Base-by-base conservation (phyloP, 306 rosid genomes). In the Cicer arietinum region DNA sequence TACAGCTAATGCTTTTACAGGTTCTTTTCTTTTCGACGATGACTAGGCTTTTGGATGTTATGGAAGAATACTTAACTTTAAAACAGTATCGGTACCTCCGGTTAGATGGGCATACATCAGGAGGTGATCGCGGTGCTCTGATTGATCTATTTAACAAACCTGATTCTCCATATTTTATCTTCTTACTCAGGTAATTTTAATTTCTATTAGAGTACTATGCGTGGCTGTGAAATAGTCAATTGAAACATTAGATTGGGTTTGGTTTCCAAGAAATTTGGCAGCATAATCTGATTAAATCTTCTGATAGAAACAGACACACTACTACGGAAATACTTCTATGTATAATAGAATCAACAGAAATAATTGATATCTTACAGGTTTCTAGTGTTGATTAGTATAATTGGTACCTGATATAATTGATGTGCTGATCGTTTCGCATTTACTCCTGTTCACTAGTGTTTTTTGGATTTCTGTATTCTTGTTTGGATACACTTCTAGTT, bases 1-100 rank as follows among this genome's bases (percentile, higher is more conserved):
- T 17, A 52, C 60, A 64, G 14, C 57, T 6, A 44, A 61, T 71
- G 41, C 75, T 58, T 62, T 71, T 83, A 51, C 90, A 95, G 99
- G 96, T 95, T 89, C 99, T 95, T 75, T 95, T 95, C 91, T 95
- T 95, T 88, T 95, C 99, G 30, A 95, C 99, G 51, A 95, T 95
- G 99, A 95, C 99, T 67, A 91, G 99, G 78, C 89, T 95, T 78
- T 94, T 95, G 58, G 97, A 95, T 85, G 97, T 95, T 70, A 95
- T 95, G 99, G 99, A 95, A 90, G 99, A 95, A 62, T 95, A 95
- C 78, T 91, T 95, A 77, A n/a, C 82, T 73, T 18, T 37, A 41
- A 95, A 95, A 80, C 99, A 95, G 39, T 89, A 95, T 84, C 84
- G 87, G 22, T 94, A 94, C 81, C 98, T 94, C 80, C 86, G 98